Evolutionary conservation across 768 basidiomycete species (phyloP).

Genomic region (Lactarius tabidus): DNA sequence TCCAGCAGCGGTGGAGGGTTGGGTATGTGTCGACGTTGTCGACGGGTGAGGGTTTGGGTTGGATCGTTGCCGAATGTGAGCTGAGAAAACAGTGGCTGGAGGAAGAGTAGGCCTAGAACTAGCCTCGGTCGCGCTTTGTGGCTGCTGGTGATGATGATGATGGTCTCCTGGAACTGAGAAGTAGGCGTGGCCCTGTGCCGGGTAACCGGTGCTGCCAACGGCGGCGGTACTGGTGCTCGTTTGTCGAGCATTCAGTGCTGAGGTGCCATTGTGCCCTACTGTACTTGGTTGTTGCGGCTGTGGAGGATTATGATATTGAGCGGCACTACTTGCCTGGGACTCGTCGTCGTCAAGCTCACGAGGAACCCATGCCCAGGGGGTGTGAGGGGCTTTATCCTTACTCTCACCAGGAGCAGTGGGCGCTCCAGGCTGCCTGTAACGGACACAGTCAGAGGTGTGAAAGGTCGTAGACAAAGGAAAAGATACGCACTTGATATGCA

Average conservation of each 20-base stretch:
- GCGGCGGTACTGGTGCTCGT: neutral
- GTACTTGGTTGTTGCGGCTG: constrained; percentile 25
- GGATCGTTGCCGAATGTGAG: constrained; percentile 20
- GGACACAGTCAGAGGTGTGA: neutral
- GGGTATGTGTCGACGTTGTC: constrained; percentile 6
- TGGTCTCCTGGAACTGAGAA: constrained; percentile 17
- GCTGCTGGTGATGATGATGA: constrained; percentile 8
- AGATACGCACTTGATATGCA: constrained; percentile 57
- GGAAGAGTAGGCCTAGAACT: constrained; percentile 16
- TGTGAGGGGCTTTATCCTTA: constrained; percentile 40
- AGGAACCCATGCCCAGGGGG: constrained; percentile 74
- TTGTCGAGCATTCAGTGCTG: neutral
- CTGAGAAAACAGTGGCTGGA: constrained; percentile 22
- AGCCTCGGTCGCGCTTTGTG: neutral
- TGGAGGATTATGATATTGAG: constrained; percentile 16
- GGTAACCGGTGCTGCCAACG: constrained; percentile 6
- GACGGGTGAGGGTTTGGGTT: constrained; percentile 23
- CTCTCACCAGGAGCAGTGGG: neutral
- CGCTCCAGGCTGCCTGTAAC: constrained; percentile 1
- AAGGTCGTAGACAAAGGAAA: neutral
- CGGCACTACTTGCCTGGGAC: constrained; percentile 19
- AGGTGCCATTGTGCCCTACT: neutral
- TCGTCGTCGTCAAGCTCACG: constrained; percentile 40
- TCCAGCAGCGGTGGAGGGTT: neutral
- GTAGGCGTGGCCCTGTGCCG: constrained; percentile 22